phyloP scores from a whole-genome alignment of 306 rosid species.

The Gynostemma pentaphyllum region DNA sequence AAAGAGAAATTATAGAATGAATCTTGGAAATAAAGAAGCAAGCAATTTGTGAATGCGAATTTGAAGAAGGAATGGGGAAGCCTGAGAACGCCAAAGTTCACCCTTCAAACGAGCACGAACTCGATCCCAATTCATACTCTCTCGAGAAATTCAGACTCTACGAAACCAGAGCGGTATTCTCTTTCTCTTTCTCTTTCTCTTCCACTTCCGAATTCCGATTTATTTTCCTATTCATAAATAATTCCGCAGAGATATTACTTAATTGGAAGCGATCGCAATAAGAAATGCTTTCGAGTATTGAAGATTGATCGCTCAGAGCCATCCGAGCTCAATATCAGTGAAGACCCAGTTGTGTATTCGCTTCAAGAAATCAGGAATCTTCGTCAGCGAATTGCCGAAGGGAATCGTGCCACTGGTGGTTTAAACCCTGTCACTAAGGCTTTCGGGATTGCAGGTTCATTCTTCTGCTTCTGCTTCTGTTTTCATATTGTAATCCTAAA shows the following conservation, averaged over 20 bases:
- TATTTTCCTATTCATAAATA: too few relatives aligned
- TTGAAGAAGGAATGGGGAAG: slow-evolving; percentile 30
- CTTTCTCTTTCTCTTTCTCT: neutral
- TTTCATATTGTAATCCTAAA: neutral
- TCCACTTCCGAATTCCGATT: too few relatives aligned
- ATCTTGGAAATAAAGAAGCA: too few relatives aligned
- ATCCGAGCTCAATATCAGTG: slow-evolving; percentile 65
- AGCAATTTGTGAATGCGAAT: too few relatives aligned
- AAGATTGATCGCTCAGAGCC: slow-evolving; percentile 93
- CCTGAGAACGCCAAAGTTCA: slow-evolving; percentile 47
- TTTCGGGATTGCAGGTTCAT: slow-evolving; percentile 76
- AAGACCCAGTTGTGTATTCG: slow-evolving; percentile 84
- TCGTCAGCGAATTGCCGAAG: slow-evolving; percentile 75
- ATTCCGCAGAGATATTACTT: slow-evolving; percentile 72
- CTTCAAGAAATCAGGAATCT: slow-evolving; percentile 66
- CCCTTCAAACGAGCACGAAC: slow-evolving; percentile 53
- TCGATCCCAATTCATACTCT: slow-evolving; percentile 56
- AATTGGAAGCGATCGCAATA: slow-evolving; percentile 77
- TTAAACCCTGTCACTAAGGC: slow-evolving; percentile 55
- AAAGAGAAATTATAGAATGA: too few relatives aligned
- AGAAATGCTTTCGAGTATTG: slow-evolving; percentile 62
- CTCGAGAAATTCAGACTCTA: slow-evolving; percentile 80
- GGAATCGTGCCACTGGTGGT: slow-evolving; percentile 86
- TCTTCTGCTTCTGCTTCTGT: slow-evolving; percentile 4
- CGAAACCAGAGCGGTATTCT: slow-evolving; percentile 73